phyloP scores from a whole-genome alignment of 2,329 filamentous ascomycete genomes.

The Aureobasidium sp. region DNA sequence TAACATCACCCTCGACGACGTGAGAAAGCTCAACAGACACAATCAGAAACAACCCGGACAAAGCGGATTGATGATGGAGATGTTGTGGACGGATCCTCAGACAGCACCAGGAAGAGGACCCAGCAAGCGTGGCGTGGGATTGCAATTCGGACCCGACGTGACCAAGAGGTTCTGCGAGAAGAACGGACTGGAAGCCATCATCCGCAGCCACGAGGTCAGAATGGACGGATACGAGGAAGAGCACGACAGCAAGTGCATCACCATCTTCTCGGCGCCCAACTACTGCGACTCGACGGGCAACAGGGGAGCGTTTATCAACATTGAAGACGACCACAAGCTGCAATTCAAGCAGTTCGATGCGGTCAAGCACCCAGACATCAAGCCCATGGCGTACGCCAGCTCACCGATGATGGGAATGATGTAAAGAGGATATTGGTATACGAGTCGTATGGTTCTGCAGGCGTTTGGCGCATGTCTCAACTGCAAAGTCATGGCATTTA shows the following conservation, averaged over 20 bases:
- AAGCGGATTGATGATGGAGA: conserved; percentile 97
- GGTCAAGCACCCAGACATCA: conserved; percentile 90
- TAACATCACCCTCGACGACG: conserved; percentile 82
- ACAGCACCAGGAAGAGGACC: conserved; percentile 75
- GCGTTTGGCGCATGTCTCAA: conserved; percentile 4
- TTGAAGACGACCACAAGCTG: conserved; percentile 84
- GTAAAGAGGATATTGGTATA: conserved; percentile 18
- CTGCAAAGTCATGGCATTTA: conserved; percentile 5
- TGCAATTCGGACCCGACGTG: conserved; percentile 94
- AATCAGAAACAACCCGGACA: conserved; percentile 89
- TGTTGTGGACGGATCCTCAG: conserved; percentile 98
- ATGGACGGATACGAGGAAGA: conserved; percentile 99
- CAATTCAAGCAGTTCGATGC: conserved; percentile 91
- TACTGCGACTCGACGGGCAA: conserved; percentile 99
- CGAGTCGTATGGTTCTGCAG: not conserved
- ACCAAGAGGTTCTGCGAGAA: conserved; percentile 95
- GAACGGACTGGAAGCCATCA: conserved; percentile 89
- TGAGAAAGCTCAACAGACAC: conserved; percentile 85
- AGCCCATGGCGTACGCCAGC: conserved; percentile 86
- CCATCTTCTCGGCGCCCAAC: conserved; percentile 93
- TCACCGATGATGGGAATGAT: conserved; percentile 71
- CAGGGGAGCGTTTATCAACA: conserved; percentile 96
- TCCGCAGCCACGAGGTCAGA: conserved; percentile 92
- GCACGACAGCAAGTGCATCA: conserved; percentile 92
- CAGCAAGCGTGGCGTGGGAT: conserved; percentile 90